Evolutionary conservation across 306 rosid species (phyloP).

Genomic region (Senna tora): DNA sequence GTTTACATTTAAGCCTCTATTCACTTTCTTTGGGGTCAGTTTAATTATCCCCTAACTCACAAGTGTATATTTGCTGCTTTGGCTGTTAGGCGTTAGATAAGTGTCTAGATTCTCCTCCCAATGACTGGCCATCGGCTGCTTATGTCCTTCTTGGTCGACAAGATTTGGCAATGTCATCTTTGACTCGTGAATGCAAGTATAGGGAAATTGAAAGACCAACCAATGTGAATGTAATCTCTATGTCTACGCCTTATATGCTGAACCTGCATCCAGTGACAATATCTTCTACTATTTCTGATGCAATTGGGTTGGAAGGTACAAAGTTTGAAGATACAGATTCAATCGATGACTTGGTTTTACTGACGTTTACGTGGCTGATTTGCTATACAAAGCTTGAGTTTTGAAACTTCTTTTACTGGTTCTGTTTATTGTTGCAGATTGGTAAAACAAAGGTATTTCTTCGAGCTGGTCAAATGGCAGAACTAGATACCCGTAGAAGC

Average conservation of each 20-base stretch:
- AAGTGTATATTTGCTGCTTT: constrained; percentile 35
- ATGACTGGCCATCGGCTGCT: constrained; percentile 96
- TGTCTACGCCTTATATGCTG: constrained; percentile 97
- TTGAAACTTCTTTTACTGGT: too few species aligned
- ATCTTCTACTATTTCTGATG: constrained; percentile 89
- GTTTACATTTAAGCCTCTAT: constrained; percentile 6
- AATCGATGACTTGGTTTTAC: too few species aligned
- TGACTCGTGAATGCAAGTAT: constrained; percentile 69
- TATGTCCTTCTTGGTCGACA: constrained; percentile 95
- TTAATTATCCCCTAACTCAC: constrained; percentile 11
- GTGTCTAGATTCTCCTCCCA: constrained; percentile 96
- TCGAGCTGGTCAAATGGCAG: too few species aligned
- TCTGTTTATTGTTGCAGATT: too few species aligned
- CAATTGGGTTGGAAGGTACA: constrained; percentile 76
- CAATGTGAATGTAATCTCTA: constrained; percentile 84
- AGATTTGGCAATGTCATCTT: constrained; percentile 93
- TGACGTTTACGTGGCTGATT: too few species aligned
- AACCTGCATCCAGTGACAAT: constrained; percentile 93
- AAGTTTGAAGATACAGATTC: constrained; percentile 95
- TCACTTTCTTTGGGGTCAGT: not conserved
- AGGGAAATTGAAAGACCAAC: constrained; percentile 82
- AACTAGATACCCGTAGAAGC: too few species aligned
- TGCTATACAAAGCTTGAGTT: too few species aligned
- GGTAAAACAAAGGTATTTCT: too few species aligned
- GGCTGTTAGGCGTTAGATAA: constrained; percentile 84